These are phyloP conservation scores for Dictyostelium intermedium DNA, from an alignment of 78 protist species.

Conservation along the genomic window DNA sequence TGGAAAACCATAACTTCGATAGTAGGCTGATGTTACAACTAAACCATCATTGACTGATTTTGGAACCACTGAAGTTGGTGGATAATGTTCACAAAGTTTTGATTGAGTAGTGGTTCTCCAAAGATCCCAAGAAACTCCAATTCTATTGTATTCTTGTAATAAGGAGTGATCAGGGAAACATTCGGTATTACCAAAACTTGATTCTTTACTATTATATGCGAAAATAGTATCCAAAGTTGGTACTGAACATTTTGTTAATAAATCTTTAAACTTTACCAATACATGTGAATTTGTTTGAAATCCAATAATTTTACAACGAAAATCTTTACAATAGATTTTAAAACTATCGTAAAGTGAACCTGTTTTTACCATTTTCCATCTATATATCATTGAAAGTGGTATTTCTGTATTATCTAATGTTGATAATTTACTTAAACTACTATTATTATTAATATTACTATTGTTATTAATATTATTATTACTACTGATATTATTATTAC, in stretches of 20 bases:
- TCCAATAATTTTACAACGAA: constrained; percentile 68
- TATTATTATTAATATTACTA: not conserved
- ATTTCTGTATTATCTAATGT: constrained; percentile 57
- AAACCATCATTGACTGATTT: constrained; percentile 12
- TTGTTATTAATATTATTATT: not conserved
- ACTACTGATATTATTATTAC: not conserved
- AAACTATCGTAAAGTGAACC: constrained; percentile 36
- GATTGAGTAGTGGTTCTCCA: constrained; percentile 25
- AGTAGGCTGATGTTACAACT: constrained; percentile 24
- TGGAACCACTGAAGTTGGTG: constrained; percentile 38
- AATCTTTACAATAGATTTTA: constrained; percentile 73
- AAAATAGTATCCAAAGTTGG: constrained; percentile 22
- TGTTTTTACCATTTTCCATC: constrained; percentile 55
- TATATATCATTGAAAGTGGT: constrained; percentile 51
- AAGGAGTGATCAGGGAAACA: constrained; percentile 4
- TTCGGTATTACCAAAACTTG: not conserved
- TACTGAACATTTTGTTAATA: constrained; percentile 3
- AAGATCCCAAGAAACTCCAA: constrained; percentile 68
- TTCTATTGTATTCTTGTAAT: constrained; percentile 35
- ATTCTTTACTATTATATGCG: constrained; percentile 22
- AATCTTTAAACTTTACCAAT: not conserved
- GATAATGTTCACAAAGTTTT: constrained; percentile 31
- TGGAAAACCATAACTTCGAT: constrained; percentile 43
- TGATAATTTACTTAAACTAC: not conserved
- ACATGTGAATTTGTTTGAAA: constrained; percentile 35